Conservation (phyloP, 495 filamentous ascomycete genomes). For the Immersiella caudata region DNA sequence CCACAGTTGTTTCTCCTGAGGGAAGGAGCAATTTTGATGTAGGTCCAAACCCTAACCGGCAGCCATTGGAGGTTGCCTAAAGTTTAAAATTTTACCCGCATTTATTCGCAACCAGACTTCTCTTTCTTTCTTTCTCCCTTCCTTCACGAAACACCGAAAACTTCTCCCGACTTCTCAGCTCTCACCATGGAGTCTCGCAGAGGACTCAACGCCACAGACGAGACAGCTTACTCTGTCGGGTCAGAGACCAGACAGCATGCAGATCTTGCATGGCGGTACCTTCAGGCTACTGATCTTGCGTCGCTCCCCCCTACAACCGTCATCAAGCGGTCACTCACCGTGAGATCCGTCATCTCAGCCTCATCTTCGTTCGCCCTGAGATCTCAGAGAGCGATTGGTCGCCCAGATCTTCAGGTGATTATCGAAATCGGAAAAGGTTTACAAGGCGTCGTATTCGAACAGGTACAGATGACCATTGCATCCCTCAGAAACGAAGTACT, state of each 20-base stretch:
- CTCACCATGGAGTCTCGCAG: conserved; percentile 14
- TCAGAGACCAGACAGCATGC: conserved; percentile 15
- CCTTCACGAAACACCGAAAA: conserved; percentile 11
- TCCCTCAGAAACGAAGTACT: conserved; percentile 10
- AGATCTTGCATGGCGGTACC: conserved; percentile 12
- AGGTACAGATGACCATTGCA: conserved; percentile 15
- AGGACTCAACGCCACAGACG: conserved; percentile 10
- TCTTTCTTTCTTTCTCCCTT: conserved; percentile 11
- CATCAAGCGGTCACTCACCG: conserved; percentile 8
- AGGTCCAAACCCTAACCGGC: conserved; percentile 6
- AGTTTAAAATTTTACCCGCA: conserved; percentile 6
- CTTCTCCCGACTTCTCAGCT: conserved; percentile 9
- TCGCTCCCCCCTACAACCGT: conserved; percentile 4
- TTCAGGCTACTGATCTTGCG: conserved; percentile 14
- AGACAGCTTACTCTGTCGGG: conserved; percentile 12
- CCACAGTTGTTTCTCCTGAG: conserved; percentile 4
- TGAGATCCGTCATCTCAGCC: conserved; percentile 6
- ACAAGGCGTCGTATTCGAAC: conserved; percentile 17
- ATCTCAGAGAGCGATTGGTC: conserved; percentile 10
- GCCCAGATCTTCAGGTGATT: conserved; percentile 13
- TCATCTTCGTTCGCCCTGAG: conserved; percentile 10
- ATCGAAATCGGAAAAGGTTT: conserved; percentile 10
- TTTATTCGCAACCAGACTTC: conserved; percentile 11
- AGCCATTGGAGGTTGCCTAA: conserved; percentile 8
- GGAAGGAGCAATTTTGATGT: neutral